Conservation (phyloP, 2,329 filamentous ascomycete genomes). For the Aureobasidium sp. region DNA sequence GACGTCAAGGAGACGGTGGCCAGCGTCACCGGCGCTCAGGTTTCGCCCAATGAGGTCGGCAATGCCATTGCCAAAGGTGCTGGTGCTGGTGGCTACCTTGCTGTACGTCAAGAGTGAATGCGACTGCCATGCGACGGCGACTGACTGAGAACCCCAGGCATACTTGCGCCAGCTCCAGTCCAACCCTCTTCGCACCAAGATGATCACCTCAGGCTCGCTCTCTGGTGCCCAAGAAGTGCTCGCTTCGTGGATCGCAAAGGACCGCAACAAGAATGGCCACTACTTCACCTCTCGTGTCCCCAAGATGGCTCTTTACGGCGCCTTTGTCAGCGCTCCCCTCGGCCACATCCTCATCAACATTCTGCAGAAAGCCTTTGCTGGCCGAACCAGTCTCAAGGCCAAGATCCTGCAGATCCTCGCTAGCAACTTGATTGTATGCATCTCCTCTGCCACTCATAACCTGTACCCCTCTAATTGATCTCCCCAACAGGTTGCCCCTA, state of each 20-base stretch:
- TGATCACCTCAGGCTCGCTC: constrained; percentile 91
- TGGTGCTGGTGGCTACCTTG: constrained; percentile 66
- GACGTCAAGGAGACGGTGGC: constrained; percentile 25
- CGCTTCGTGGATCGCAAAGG: constrained; percentile 93
- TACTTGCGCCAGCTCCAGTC: constrained; percentile 91
- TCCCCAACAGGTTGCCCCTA: constrained; percentile 62
- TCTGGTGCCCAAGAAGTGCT: constrained; percentile 87
- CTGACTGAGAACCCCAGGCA: constrained; percentile 46
- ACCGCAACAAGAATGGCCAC: constrained; percentile 92
- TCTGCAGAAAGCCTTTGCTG: constrained; percentile 84
- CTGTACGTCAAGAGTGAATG: constrained; percentile 40
- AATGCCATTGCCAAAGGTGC: constrained; percentile 67
- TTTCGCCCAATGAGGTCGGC: constrained; percentile 52
- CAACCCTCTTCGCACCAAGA: constrained; percentile 96
- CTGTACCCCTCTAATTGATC: too few relatives aligned
- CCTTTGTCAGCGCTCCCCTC: constrained; percentile 85
- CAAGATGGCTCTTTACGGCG: constrained; percentile 97
- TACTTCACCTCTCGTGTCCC: constrained; percentile 96
- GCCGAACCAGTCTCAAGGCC: constrained; percentile 80
- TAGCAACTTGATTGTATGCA: constrained; percentile 85
- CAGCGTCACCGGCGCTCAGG: constrained; percentile 31
- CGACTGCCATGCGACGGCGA: background rate
- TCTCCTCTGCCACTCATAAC: too few relatives aligned
- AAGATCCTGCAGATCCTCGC: constrained; percentile 96
- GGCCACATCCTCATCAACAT: constrained; percentile 92